Evolutionary conservation across 1,139 yeast genomes (phyloP), one percentile per base, ranked within the genome.

Genomic region (Petasospora rhodanensis): DNA sequence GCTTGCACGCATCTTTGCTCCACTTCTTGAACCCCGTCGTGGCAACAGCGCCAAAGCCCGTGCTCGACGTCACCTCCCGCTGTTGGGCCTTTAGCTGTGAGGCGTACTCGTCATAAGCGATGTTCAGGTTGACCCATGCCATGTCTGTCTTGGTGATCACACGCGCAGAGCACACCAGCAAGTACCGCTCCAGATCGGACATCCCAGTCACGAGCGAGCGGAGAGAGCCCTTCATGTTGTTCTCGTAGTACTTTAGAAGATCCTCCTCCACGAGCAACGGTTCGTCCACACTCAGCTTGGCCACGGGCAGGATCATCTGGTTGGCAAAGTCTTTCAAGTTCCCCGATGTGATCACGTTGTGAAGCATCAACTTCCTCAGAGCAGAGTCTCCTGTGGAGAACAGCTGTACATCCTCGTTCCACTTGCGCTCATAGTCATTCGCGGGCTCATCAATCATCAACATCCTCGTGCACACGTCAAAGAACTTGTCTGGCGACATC

Each of bases 21-120:
- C 79, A 74, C 2, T 66, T 51, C 41, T 68, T 73, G 24, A 68
- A 65, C 15, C 62, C 54, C 42, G 54, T 68, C 51, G 52, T 64
- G 51, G 56, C 73, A 43, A 56, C 49, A 1, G 49, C 45, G 2
- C 47, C 49, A 11, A 35, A 28, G 6, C 49, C 47, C 2, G 52
- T 43, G 6, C 33, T 38, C 2, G 69, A 61, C 11, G 64, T 61
- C 16, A 70, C 59, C 17, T 68, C 67, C 15, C 62, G 49, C 40
- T 76, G 71, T 40, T 68, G 58, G 1, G 55, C 49, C 38, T 71
- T 70, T 28, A 78, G 66, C 67, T 78, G 68, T 1, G 60, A 62
- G n/a, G 57, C 54, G 55, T 86, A 91, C 55, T 91, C 97, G 24
- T 77, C 77, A 54, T 79, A 82, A 0, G 81, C 83, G 42, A 86